Base-by-base conservation (phyloP, 495 filamentous ascomycete genomes). In the Hyaloscypha bicolor region DNA sequence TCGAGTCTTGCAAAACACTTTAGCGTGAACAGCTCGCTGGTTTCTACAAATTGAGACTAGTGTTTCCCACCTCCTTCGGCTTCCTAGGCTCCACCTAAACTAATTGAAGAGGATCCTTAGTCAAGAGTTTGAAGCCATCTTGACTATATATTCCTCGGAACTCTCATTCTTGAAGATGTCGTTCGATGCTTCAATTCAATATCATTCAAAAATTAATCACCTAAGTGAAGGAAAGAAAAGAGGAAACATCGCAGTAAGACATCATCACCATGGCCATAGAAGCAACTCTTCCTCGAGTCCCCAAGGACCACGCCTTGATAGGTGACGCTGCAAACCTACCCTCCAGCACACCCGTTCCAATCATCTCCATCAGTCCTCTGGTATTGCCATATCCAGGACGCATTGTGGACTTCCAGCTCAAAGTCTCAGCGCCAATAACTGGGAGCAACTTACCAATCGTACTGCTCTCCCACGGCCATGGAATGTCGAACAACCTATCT, bases 401-500 rank as follows among this genome's bases (percentile, higher is more conserved):
- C 30, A 75, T 69, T 29, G 64, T 74, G 12, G 69, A 76, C 25
- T 62, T 79, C 4, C 70, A 77, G 33, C 16, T 80, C 9, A 74
- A 75, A 57, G 74, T 80, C 14, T 74, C 75, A 3, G 71, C 69
- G 32, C 77, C 76, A 1, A 22, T 66, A 25, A 74, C 72, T 5
- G 78, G 76, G 1, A 33, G 62, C 19, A 67, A 72, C n/a, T 69
- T 83, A 11, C 80, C 81, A 9, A 76, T 82, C 19, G 74, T 83
- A 32, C 71, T 83, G 5, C 68, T 83, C 29, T 65, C 63, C 12
- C 63, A 59, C n/a, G 81, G 79, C 0, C 79, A 81, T 59, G 80
- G 80, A 42, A 75, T 78, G 29, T 79, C 77, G 37, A 78, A 80
- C 52, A 70, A 76, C 39, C 77, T 82, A 19, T 80, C 78, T 29